Conservation (phyloP, 2,329 filamentous ascomycete species). For the Claviceps spartinae region DNA sequence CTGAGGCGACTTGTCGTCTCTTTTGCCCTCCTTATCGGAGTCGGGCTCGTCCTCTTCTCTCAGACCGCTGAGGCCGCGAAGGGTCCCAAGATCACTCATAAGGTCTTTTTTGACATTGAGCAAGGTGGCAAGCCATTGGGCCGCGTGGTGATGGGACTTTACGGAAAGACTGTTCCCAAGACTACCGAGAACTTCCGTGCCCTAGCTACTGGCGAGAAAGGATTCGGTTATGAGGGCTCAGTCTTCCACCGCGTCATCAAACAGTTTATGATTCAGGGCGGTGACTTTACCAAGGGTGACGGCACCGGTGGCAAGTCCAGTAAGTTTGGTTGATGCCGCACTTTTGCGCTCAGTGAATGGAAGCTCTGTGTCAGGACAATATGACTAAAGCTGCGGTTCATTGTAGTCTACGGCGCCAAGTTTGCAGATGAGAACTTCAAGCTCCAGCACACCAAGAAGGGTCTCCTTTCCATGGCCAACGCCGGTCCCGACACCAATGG, state of each 20-base stretch:
- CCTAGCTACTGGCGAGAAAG: slow-evolving; percentile 75
- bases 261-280: slow-evolving; percentile 84
- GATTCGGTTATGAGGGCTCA: slow-evolving; percentile 69
- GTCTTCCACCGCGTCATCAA: slow-evolving; percentile 85
- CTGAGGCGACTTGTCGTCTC: slow-evolving; percentile 58
- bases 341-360: background rate
- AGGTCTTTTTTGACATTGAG: slow-evolving; percentile 79
- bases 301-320: slow-evolving; percentile 77
- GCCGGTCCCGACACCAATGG: slow-evolving; percentile 76
- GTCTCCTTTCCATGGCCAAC: slow-evolving; percentile 76
- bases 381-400: slow-evolving; percentile 9
- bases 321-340: slow-evolving; percentile 26
- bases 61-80: slow-evolving; percentile 62
- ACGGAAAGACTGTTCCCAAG: slow-evolving; percentile 77
- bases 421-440: slow-evolving; percentile 92
- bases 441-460: slow-evolving; percentile 80
- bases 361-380: background rate
- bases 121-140: slow-evolving; percentile 64
- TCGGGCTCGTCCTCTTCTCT: slow-evolving; percentile 62
- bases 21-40: slow-evolving; percentile 61
- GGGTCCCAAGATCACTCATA: slow-evolving; percentile 91
- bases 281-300: slow-evolving; percentile 74
- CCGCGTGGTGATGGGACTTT: slow-evolving; percentile 68
- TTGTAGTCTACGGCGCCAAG: slow-evolving; percentile 62
- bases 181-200: slow-evolving; percentile 62